These are phyloP conservation scores for Clarireedia sp. DNA, from an alignment of 2,329 filamentous ascomycete species.

Conservation along the genomic window DNA sequence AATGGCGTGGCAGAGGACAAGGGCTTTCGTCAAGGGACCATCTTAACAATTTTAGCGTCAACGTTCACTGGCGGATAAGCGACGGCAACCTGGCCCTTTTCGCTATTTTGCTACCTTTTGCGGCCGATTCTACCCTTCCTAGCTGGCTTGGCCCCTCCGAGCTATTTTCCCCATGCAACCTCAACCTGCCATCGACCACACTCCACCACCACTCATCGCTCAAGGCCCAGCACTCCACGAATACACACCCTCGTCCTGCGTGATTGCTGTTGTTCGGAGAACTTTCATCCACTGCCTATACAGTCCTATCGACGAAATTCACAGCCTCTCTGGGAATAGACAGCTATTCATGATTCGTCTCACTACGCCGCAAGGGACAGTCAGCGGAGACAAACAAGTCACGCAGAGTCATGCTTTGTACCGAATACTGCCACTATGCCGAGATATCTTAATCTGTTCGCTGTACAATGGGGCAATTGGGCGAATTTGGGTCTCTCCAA, in stretches of 20 bases:
- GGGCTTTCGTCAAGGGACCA: too few relatives aligned
- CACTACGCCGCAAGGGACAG: neutral
- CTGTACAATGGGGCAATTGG: neutral
- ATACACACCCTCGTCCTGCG: neutral
- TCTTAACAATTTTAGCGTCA: too few relatives aligned
- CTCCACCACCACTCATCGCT: too few relatives aligned
- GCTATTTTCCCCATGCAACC: too few relatives aligned
- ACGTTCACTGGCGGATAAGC: too few relatives aligned
- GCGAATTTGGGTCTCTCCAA: neutral
- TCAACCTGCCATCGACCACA: too few relatives aligned
- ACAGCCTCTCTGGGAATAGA: constrained; percentile 10
- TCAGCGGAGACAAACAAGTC: too few relatives aligned
- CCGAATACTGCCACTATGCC: neutral
- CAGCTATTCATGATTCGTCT: constrained; percentile 1
- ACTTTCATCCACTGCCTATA: neutral
- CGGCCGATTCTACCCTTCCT: too few relatives aligned
- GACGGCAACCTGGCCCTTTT: too few relatives aligned
- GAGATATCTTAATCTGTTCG: neutral
- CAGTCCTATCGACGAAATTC: neutral
- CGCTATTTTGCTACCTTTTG: too few relatives aligned
- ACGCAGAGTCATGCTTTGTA: neutral
- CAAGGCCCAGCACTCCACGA: neutral
- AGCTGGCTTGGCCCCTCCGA: too few relatives aligned
- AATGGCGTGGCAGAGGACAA: neutral
- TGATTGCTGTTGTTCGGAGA: neutral